Evolutionary conservation across 805 yeast species (phyloP).

Genomic region (Nakazawaea ishiwadae): DNA sequence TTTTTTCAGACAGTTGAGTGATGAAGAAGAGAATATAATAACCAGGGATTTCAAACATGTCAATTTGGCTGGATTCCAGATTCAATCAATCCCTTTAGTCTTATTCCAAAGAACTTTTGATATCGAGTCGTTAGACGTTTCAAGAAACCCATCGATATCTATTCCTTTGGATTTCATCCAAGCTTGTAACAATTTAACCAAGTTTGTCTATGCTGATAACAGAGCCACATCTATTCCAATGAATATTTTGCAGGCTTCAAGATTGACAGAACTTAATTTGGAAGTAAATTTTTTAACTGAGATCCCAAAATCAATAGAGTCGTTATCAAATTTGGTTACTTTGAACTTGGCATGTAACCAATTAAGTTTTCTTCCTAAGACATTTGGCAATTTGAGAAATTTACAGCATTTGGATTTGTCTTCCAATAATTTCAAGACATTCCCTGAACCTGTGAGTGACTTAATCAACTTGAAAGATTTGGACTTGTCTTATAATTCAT

Average conservation of each 20-base stretch:
- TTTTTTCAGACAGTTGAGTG: slow-evolving; percentile 53
- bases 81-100: slow-evolving; percentile 81
- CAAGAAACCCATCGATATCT: slow-evolving; percentile 80
- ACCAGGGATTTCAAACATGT: slow-evolving; percentile 68
- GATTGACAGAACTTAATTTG: slow-evolving; percentile 62
- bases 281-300: slow-evolving; percentile 72
- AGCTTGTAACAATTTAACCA: slow-evolving; percentile 63
- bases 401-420: slow-evolving; percentile 67
- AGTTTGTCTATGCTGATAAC: slow-evolving; percentile 64
- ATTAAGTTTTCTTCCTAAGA: slow-evolving; percentile 54
- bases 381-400: slow-evolving; percentile 50
- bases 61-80: slow-evolving; percentile 63
- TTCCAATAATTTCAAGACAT: slow-evolving; percentile 62
- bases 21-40: slow-evolving; percentile 66
- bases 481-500: slow-evolving; percentile 78
- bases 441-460: slow-evolving; percentile 63
- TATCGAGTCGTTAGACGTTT: slow-evolving; percentile 75
- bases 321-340: slow-evolving; percentile 48
- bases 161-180: slow-evolving; percentile 85
- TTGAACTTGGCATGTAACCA: slow-evolving; percentile 75
- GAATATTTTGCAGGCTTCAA: slow-evolving; percentile 64
- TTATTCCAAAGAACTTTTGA: slow-evolving; percentile 78
- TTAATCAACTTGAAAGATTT: slow-evolving; percentile 57
- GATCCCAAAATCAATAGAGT: slow-evolving; percentile 53
- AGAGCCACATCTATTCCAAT: slow-evolving; percentile 72